phyloP scores from a whole-genome alignment of 176 grass and related monocot genomes.

The Cenchrus purpureus region DNA sequence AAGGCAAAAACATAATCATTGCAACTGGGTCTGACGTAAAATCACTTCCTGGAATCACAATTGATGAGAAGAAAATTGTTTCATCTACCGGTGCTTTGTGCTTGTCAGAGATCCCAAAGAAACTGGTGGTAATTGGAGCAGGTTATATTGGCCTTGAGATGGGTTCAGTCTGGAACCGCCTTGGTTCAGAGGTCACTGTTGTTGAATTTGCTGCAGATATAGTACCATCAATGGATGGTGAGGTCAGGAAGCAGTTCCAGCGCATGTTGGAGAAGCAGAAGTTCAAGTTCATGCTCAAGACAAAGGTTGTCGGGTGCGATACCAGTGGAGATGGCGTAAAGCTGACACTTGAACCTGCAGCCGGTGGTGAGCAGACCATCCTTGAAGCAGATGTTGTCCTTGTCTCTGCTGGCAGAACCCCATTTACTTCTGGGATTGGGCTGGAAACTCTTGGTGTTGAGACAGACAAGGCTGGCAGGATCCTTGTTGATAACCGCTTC shows the following conservation, averaged over 20 bases:
- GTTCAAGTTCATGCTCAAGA: conserved; percentile 99
- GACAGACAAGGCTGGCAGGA: conserved; percentile 85
- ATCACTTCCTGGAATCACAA: conserved; percentile 87
- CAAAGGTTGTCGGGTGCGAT: conserved; percentile 88
- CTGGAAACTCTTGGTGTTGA: conserved; percentile 82
- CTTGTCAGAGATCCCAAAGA: conserved; percentile 83
- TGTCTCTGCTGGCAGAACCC: conserved; percentile 82
- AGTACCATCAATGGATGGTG: conserved; percentile 94
- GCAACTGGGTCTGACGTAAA: conserved; percentile 97
- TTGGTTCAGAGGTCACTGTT: conserved; percentile 92
- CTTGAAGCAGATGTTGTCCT: conserved; percentile 96
- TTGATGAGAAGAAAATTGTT: conserved; percentile 98
- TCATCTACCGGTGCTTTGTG: conserved; percentile 92
- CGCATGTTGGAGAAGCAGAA: conserved; percentile 99
- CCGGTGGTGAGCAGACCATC: conserved; percentile 82
- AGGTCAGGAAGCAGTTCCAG: conserved; percentile 95
- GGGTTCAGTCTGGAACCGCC: conserved; percentile 97
- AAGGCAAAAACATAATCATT: conserved; percentile 89
- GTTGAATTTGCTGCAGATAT: conserved; percentile 96
- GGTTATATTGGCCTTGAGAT: conserved; percentile 99
- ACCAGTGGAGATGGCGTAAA: conserved; percentile 82
- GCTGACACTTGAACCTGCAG: conserved; percentile 79
- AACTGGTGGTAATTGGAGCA: conserved; percentile 93
- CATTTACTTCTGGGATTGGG: conserved; percentile 77
- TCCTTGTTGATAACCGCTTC: conserved; percentile 83